phyloP scores from a whole-genome alignment of 768 basidiomycete genomes.

The Gymnopilus dilepis region DNA sequence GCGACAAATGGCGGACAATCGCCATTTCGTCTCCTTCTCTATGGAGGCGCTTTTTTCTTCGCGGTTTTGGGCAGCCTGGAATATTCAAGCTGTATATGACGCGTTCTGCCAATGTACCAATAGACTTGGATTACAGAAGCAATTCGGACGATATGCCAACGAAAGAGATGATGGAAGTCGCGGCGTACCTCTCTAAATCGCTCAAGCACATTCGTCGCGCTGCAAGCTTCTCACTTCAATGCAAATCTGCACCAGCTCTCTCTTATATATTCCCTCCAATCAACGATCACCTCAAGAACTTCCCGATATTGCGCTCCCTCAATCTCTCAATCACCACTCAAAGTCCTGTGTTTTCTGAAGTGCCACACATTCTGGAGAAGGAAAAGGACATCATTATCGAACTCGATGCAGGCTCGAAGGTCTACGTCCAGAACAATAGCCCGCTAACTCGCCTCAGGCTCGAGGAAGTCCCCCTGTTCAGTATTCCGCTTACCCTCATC shows the following conservation, averaged over 20 bases:
- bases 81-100: slow-evolving; percentile 33
- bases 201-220: slow-evolving; percentile 31
- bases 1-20: slow-evolving; percentile 52
- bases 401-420: background rate
- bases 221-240: slow-evolving; percentile 29
- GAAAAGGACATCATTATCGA: slow-evolving; percentile 7
- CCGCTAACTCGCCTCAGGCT: slow-evolving; percentile 42
- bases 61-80: slow-evolving; percentile 19
- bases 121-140: slow-evolving; percentile 41
- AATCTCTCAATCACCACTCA: slow-evolving; percentile 25
- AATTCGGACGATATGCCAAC: slow-evolving; percentile 15
- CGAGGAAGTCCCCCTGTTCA: slow-evolving; percentile 45
- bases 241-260: slow-evolving; percentile 21
- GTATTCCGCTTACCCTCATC: slow-evolving; percentile 42
- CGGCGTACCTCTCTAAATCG: slow-evolving; percentile 30
- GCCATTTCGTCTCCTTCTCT: slow-evolving; percentile 47
- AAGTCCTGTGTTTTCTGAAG: slow-evolving; percentile 24
- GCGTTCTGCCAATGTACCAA: slow-evolving; percentile 38
- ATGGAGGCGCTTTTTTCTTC: slow-evolving; percentile 42
- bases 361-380: slow-evolving; percentile 19
- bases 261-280: slow-evolving; percentile 24
- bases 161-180: slow-evolving; percentile 24
- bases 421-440: slow-evolving; percentile 18
- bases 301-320: slow-evolving; percentile 26
- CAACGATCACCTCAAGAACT: slow-evolving; percentile 14